Evolutionary conservation across 352 stramenopile genomes (phyloP).

Genomic region (Globisporangium lucens): DNA sequence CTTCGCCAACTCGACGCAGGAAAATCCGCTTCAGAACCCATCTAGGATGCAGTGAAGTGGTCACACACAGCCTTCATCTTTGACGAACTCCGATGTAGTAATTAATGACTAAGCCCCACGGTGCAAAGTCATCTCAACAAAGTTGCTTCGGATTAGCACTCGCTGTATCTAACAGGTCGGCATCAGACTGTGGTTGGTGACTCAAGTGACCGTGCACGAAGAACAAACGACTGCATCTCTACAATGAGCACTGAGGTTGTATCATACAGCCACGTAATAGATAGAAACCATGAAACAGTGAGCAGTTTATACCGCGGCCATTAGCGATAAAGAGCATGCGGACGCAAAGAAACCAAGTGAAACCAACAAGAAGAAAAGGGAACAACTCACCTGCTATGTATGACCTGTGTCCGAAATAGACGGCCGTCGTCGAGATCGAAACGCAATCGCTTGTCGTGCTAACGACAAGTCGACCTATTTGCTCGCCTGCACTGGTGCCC

Average conservation of each 20-base stretch:
- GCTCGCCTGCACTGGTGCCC: not conserved
- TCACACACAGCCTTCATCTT: not conserved
- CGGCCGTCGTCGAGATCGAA: not conserved
- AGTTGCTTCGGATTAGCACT: not conserved
- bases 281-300: not conserved
- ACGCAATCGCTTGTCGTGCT: not conserved
- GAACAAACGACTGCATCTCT: no score
- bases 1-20: constrained; percentile 17
- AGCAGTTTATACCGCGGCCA: not conserved
- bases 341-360: not conserved
- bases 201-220: not conserved
- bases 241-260: not conserved
- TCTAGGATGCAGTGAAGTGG: not conserved
- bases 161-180: not conserved
- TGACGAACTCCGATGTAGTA: not conserved
- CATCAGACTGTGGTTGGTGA: not conserved
- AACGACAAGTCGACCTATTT: not conserved
- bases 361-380: not conserved
- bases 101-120: not conserved
- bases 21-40: constrained; percentile 11
- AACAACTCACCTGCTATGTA: not conserved
- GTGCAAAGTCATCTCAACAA: not conserved
- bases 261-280: not conserved
- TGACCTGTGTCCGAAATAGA: not conserved
- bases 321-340: not conserved